Base-by-base conservation (phyloP, 176 grass and related monocot species). In the Raddia distichophylla region DNA sequence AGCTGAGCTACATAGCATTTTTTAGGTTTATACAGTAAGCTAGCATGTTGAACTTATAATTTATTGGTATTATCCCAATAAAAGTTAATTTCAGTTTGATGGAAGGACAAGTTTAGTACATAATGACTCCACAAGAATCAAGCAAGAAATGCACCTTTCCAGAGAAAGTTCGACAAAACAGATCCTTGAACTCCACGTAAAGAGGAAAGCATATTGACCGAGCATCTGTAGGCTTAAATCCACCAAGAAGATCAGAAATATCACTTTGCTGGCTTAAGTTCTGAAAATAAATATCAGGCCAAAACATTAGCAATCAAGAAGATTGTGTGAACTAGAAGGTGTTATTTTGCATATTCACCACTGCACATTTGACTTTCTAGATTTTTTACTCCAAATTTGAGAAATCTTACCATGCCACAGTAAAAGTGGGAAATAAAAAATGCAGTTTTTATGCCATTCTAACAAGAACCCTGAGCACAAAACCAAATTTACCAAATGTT, bases 241-340 rank as follows among this genome's bases (percentile, higher is more conserved):
- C 95, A 44, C 95, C 95, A 3, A 98, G 83, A 79, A 98, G 92
- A 98, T 98, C 95, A 77, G 95, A 86, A 79, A 91, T 91, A 81
- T 98, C 95, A 84, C 95, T 98, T 86, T 98, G 95, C 81, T 98
- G 92, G 55, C 95, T 98, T 75, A 98, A 80, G 84, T 98, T 98
- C 95, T 98, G 86, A 75, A 53, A 85, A 78, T 18, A 48, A 85
- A 78, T 18, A 48, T 42, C 58, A 52, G 82, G 35, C 75, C n/a
- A 83, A 47, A 46, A 84, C 10, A 79, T 85, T 62, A 85, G 16
- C 16, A 57, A 87, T 55, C 22, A 59, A 7, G 7, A 61, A 18
- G 3, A 44, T 1, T 72, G 35, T 58, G 37, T 8, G 27, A 82
- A 46, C 18, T 10, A 20, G 15, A 45, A 70, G 52, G 3, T 68